These are phyloP conservation scores for Ogataea parapolymorpha DNA, from an alignment of 805 yeast genomes.

Conservation along the genomic window DNA sequence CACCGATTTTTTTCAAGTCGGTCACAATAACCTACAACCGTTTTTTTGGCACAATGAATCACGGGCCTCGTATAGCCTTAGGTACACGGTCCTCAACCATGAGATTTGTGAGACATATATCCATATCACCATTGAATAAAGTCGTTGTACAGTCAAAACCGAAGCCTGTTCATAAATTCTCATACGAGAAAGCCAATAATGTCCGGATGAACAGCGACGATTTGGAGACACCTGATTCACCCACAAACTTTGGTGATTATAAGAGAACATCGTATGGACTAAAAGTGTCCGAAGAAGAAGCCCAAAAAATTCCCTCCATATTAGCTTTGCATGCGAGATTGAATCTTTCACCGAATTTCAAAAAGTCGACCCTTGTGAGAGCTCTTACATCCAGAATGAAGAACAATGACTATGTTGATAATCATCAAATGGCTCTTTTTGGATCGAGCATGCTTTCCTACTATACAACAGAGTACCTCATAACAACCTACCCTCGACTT, in stretches of 20 bases:
- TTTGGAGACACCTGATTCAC: constrained; percentile 19
- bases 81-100: not conserved
- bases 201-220: constrained; percentile 12
- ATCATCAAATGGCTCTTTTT: constrained; percentile 74
- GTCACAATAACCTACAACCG: not conserved
- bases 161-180: constrained; percentile 22
- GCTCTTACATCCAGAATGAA: constrained; percentile 58
- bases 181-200: constrained; percentile 30
- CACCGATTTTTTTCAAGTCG: constrained; percentile 8
- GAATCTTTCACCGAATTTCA: constrained; percentile 52
- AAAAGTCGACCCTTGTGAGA: constrained; percentile 71
- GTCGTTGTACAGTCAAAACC: constrained; percentile 7
- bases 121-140: constrained; percentile 14
- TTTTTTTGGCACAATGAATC: not conserved
- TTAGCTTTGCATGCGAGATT: constrained; percentile 78
- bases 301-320: constrained; percentile 63
- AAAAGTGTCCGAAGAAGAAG: constrained; percentile 47
- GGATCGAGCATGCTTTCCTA: constrained; percentile 77
- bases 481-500: constrained; percentile 81
- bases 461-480: constrained; percentile 69
- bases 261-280: constrained; percentile 24
- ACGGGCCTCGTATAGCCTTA: not conserved
- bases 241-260: constrained; percentile 33
- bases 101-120: constrained; percentile 8
- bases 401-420: constrained; percentile 55